A percentile compares a stretch with the other conserved stretches of the same genome.
These are phyloP conservation scores for Neoboletus subvelutipes DNA, from an alignment of 768 basidiomycete genomes.

Conservation along the genomic window DNA sequence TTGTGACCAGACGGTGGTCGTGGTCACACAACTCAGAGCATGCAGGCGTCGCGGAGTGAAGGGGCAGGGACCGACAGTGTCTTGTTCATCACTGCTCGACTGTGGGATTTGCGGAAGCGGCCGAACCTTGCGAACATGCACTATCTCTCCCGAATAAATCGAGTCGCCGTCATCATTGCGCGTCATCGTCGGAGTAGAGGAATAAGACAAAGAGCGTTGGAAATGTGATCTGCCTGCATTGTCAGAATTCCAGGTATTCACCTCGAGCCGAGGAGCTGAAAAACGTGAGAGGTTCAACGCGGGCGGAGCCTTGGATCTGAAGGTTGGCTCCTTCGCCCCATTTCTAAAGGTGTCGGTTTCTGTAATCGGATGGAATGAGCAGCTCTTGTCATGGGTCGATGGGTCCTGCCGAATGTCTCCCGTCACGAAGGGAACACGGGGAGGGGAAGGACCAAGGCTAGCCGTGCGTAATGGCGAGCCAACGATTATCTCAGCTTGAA, in stretches of 20 bases:
- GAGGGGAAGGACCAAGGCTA: neutral
- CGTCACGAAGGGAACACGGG: neutral
- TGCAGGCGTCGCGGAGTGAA: neutral
- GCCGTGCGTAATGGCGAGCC: conserved; percentile 2
- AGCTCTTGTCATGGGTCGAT: neutral
- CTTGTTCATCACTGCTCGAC: neutral
- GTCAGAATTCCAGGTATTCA: neutral
- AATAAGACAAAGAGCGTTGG: neutral
- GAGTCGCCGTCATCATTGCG: conserved; percentile 1
- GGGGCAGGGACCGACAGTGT: neutral
- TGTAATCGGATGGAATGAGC: neutral
- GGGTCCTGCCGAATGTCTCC: neutral
- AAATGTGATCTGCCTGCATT: neutral
- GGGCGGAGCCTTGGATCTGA: conserved; percentile 11
- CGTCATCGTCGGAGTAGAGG: neutral
- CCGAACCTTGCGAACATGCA: conserved; percentile 1
- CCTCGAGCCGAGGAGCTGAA: conserved; percentile 2
- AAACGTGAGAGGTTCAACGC: conserved; percentile 3
- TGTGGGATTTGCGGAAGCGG: conserved; percentile 11
- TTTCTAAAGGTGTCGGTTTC: neutral
- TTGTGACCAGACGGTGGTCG: conserved; percentile 29
- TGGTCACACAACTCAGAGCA: conserved; percentile 9
- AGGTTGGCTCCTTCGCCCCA: neutral
- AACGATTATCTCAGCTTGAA: neutral
- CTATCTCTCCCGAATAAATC: conserved; percentile 4